These are phyloP conservation scores for Trichoderma koningii DNA, from an alignment of 2,329 filamentous ascomycete genomes.

Conservation along the genomic window DNA sequence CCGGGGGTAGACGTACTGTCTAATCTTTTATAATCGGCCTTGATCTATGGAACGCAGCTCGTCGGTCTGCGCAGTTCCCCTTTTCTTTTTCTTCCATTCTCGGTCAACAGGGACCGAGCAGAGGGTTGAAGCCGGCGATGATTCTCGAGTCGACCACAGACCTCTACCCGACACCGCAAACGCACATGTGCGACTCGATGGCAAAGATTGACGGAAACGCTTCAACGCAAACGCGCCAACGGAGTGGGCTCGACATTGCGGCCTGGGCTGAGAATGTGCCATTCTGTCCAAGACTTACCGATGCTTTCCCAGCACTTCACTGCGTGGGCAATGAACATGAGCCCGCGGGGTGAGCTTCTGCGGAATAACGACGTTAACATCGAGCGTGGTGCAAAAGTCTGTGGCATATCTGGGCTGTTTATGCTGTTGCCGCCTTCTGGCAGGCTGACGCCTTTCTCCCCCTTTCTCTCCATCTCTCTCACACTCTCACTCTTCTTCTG, in stretches of 20 bases:
- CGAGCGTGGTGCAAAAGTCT: slow-evolving; percentile 15
- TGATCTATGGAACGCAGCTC: slow-evolving; percentile 27
- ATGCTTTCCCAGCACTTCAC: slow-evolving; percentile 13
- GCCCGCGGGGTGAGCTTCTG: slow-evolving; percentile 2
- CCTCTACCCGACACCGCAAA: slow-evolving; percentile 37
- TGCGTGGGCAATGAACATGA: background rate
- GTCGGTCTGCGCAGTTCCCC: slow-evolving; percentile 7
- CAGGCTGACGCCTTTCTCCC: slow-evolving; percentile 26
- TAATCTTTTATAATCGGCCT: slow-evolving; percentile 53
- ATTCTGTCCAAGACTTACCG: slow-evolving; percentile 32
- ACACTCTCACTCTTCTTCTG: slow-evolving; percentile 11
- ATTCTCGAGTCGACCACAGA: slow-evolving; percentile 24
- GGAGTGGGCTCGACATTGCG: slow-evolving; percentile 4
- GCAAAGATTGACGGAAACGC: slow-evolving; percentile 34
- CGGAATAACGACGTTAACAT: background rate
- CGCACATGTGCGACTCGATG: slow-evolving; percentile 41
- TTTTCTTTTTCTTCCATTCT: slow-evolving; percentile 13
- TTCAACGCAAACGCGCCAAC: slow-evolving; percentile 19
- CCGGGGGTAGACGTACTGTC: slow-evolving; percentile 55
- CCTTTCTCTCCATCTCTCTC: slow-evolving; percentile 12
- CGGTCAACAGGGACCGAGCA: slow-evolving; percentile 18
- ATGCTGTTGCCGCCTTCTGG: slow-evolving; percentile 14
- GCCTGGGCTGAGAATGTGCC: slow-evolving; percentile 31
- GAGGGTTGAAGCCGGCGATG: slow-evolving; percentile 24
- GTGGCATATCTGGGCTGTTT: slow-evolving; percentile 14